Evolutionary conservation across 768 basidiomycete species (phyloP), one percentile per base, ranked within the genome.

Genomic region (Suillus variegatus): DNA sequence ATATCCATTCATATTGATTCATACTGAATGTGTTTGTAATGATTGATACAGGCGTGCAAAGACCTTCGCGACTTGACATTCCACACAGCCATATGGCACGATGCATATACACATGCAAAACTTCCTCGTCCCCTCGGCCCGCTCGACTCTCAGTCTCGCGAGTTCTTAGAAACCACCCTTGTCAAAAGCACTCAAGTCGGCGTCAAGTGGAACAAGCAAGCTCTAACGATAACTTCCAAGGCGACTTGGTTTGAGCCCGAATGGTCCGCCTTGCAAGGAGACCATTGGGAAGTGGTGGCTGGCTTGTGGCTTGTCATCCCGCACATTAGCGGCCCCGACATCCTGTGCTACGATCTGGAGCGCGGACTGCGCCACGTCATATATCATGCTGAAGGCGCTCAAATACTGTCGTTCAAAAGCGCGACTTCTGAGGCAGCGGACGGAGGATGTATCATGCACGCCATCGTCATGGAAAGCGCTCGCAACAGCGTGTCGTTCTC

Each of bases 71-170:
- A 58, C 40, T 58, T 58, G 57, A 58, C 57, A 25, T 25, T 58
- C 25, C 57, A 58, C 40, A 25, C 40, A 6, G 40, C 38, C 28
- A 18, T 58, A 58, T 58, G 57, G 57, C 40, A 58, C 6, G 57
- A 58, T 58, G 57, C 57, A 3, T 58, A 58, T 25, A 58, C 18
- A 9, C 10, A 25, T 28, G 57, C 57, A 25, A 58, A 18, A 20
- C 57, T 58, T 28, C 57, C 57, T 58, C 57, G 57, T 20, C 57
- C 57, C 10, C 40, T 40, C n/a, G 57, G 57, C 20, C 57, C 57
- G 12, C 57, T 58, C 40, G 57, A 58, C 40, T 58, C 57, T 41
- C 57, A 58, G 22, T 58, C 57, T 41, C 57, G 57, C 57, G 57
- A 41, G 6, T 58, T 58, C 25, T 25, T 58, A 28, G 57, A 58